Evolutionary conservation across 352 stramenopile species (phyloP).

Genomic region (Pythium apleroticum): DNA sequence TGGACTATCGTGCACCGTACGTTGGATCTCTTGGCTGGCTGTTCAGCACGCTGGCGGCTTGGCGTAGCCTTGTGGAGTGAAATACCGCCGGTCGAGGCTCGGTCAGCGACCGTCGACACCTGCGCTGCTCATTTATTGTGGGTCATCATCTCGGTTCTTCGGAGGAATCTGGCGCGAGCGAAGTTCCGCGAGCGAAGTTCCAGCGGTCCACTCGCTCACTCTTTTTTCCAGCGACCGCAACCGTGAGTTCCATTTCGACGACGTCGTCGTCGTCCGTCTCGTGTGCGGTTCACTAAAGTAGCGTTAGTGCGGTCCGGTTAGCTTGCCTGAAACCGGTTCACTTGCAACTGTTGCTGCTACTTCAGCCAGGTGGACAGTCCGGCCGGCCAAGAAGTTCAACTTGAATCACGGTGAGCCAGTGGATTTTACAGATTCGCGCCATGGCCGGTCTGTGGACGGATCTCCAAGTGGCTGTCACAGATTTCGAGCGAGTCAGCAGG

Average conservation of each 20-base stretch:
- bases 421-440: not conserved
- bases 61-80: no score
- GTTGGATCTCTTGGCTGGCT: not conserved
- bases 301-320: not conserved
- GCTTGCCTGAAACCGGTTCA: not conserved
- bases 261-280: not conserved
- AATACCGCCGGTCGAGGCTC: no score
- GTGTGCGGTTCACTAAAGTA: not conserved
- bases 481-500: conserved; percentile 1
- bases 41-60: conserved; percentile 2
- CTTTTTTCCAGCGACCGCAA: conserved; percentile 3
- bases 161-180: not conserved
- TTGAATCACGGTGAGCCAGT: not conserved
- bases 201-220: not conserved
- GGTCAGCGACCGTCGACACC: no score
- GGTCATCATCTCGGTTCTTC: not conserved
- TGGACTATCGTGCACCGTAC: not conserved
- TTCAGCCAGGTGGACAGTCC: conserved; percentile 8
- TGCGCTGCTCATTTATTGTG: no score
- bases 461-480: not conserved
- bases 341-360: not conserved
- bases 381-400: not conserved
- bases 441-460: not conserved
- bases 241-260: not conserved
- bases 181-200: not conserved